Conservation (phyloP, 208 protist species). For the Trypanosoma boissoni region DNA sequence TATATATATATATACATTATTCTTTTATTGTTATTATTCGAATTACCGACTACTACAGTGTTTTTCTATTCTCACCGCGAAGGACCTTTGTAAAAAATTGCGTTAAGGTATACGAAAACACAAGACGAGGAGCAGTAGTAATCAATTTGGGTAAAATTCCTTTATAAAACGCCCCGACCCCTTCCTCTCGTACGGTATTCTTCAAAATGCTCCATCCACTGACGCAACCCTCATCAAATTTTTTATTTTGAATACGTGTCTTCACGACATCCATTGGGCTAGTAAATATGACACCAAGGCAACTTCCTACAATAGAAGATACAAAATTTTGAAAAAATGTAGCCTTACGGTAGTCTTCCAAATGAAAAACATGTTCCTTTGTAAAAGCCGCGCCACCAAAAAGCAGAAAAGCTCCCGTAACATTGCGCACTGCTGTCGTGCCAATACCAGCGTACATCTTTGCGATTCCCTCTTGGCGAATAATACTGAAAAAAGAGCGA, state of each 20-base stretch:
- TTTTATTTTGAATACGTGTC: slow-evolving; percentile 76
- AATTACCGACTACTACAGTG: background rate
- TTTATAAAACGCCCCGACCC: slow-evolving; percentile 79
- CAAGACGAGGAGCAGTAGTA: slow-evolving; percentile 66
- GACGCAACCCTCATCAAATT: slow-evolving; percentile 32
- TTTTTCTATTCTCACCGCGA: slow-evolving; percentile 14
- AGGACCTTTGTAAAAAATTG: slow-evolving; percentile 71
- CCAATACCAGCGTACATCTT: slow-evolving; percentile 55
- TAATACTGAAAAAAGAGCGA: slow-evolving; percentile 30
- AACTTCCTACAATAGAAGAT: slow-evolving; percentile 58
- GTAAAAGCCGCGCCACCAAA: slow-evolving; percentile 72
- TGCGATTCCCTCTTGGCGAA: slow-evolving; percentile 33
- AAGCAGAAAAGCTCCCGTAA: slow-evolving; percentile 56
- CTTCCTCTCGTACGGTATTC: slow-evolving; percentile 50
- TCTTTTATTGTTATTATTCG: slow-evolving; percentile 4
- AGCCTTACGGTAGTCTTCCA: slow-evolving; percentile 59
- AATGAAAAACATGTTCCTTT: slow-evolving; percentile 62
- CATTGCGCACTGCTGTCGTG: slow-evolving; percentile 63
- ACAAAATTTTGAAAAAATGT: slow-evolving; percentile 70
- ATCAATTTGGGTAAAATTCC: slow-evolving; percentile 77
- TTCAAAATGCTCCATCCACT: slow-evolving; percentile 52
- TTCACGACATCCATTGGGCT: slow-evolving; percentile 84
- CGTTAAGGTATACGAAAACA: slow-evolving; percentile 87
- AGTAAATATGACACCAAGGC: slow-evolving; percentile 52
- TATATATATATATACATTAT: background rate